Conservation (phyloP, 768 basidiomycete species). For the Hypholoma fasciculare region DNA sequence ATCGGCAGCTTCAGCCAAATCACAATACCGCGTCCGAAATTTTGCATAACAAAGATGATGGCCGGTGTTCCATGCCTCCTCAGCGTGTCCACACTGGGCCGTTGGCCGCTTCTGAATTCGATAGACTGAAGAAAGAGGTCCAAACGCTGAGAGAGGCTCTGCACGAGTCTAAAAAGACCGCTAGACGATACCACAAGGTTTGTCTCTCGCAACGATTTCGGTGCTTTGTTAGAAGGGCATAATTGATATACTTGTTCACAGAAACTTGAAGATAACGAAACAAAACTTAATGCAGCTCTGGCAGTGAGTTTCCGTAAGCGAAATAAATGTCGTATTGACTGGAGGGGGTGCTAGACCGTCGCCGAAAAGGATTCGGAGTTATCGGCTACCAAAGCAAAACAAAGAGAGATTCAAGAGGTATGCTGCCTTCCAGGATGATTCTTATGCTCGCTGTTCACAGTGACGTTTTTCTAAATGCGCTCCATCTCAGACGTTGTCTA, state of each 20-base stretch:
- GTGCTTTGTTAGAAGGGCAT: background rate
- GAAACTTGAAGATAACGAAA: slow-evolving; percentile 55
- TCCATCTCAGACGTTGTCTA: slow-evolving; percentile 44
- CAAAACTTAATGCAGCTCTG: slow-evolving; percentile 36
- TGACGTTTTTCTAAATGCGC: background rate
- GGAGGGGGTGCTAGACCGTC: slow-evolving; percentile 31
- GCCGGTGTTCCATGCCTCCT: background rate
- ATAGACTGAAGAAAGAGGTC: slow-evolving; percentile 57
- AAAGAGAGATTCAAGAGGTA: slow-evolving; percentile 60
- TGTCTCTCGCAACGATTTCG: background rate
- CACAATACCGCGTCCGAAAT: too few species aligned
- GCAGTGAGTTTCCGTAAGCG: slow-evolving; percentile 30
- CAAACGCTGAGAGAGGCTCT: slow-evolving; percentile 52
- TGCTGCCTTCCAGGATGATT: background rate
- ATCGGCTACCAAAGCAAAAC: slow-evolving; percentile 43
- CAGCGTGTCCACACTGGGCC: slow-evolving; percentile 26
- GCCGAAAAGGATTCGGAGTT: slow-evolving; percentile 48
- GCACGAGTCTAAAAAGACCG: slow-evolving; percentile 46
- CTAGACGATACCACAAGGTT: slow-evolving; percentile 62
- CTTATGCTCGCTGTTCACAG: background rate
- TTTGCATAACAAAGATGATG: too few species aligned
- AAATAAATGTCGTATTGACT: background rate
- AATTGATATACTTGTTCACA: slow-evolving; percentile 20
- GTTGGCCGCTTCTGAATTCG: slow-evolving; percentile 47
- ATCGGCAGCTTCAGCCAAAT: too few species aligned